A percentile compares a stretch with the other conserved stretches of the same genome.
Conservation (phyloP, 345 rosid species). For the Eucalyptus camaldulensis region DNA sequence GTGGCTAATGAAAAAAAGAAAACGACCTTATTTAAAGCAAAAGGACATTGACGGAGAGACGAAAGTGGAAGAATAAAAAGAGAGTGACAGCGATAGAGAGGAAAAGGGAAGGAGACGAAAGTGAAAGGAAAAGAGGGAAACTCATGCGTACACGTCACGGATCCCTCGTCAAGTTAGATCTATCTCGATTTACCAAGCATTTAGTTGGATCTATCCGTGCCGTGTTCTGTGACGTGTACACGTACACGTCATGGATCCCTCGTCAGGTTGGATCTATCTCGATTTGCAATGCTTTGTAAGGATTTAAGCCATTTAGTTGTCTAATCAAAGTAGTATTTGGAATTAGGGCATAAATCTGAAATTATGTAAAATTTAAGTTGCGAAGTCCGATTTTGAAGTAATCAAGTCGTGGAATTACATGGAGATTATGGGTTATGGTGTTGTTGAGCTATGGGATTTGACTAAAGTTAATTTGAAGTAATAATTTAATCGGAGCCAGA, state of each 20-base stretch:
- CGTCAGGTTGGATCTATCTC: too few species aligned
- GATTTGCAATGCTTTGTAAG: background rate
- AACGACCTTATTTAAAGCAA: background rate
- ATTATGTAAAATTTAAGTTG: background rate
- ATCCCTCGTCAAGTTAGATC: background rate
- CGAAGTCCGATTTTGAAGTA: background rate
- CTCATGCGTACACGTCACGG: background rate
- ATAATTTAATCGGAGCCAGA: fast-evolving
- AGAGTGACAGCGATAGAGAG: background rate
- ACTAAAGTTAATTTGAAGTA: background rate
- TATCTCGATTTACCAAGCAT: background rate
- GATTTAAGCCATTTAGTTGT: background rate
- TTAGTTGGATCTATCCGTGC: too few species aligned
- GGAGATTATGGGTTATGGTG: background rate
- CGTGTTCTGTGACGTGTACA: too few species aligned
- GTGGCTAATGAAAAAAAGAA: background rate
- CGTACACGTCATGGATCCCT: too few species aligned
- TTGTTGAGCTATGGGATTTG: background rate
- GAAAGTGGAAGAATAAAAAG: background rate
- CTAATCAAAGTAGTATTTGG: background rate
- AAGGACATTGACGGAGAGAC: background rate
- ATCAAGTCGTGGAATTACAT: background rate
- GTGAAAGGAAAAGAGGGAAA: background rate
- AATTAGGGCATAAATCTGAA: background rate
- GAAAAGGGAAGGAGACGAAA: background rate